Evolutionary conservation across 2,329 filamentous ascomycete species (phyloP), one percentile per base, ranked within the genome.

Genomic region (Torrubiellomyces zombiae): DNA sequence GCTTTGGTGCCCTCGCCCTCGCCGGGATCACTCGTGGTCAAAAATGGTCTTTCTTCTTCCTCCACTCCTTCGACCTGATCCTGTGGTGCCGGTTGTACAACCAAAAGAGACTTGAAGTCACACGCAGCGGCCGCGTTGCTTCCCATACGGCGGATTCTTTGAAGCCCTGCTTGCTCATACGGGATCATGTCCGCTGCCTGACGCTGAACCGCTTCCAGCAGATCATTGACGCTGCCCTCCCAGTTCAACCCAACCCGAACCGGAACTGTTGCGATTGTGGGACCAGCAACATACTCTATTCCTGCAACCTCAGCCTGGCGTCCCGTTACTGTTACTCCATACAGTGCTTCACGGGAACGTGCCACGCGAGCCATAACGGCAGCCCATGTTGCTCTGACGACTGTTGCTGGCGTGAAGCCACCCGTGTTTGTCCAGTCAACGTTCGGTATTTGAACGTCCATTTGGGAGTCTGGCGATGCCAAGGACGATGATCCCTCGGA

Each of bases 311-410:
- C 28, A 2, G 37, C 38, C n/a, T 44, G 34, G 3, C 44, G 37
- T 3, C 46, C 46, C 1, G 32, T 35, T 1, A 44, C 29, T 3
- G 40, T 38, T 1, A 30, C 28, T 1, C 43, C 46, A 18, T 45
- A 47, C 5, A 42, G 11, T 2, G 40, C 31, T 20, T 59, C 54
- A 8, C 24, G 11, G 4, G 32, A 46, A 28, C 18, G 42, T 32
- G 52, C 42, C 24, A 56, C 53, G 2, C 48, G 32, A 0, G 45
- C 44, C 2, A 51, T 40, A 4, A 56, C 39, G 6, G 60, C 26
- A 3, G 39, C 28, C 37, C 40, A 42, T 3, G 44, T 40, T 1
- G 41, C 39, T 5, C 43, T 34, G 7, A 43, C 24, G 2, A 43
- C 20, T 1, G 34, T 38, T 2, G 43, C 33, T 7, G 35, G 17